phyloP scores from a whole-genome alignment of 371 early-diverging fungal species.

The Sanchytrium tribonematis region DNA sequence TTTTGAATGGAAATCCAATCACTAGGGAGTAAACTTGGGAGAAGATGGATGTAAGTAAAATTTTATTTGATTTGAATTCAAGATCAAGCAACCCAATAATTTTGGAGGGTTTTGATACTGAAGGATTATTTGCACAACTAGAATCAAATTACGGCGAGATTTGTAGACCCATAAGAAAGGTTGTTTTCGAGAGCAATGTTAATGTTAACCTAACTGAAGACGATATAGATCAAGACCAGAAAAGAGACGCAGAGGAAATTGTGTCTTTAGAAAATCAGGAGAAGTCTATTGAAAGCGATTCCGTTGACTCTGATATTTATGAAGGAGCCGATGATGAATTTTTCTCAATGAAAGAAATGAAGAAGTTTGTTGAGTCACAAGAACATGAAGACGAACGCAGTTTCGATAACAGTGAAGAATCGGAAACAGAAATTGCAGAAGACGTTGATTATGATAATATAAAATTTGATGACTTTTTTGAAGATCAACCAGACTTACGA shows the following conservation, averaged over 20 bases:
- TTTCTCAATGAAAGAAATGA: conserved; percentile 1
- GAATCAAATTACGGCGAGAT: neutral
- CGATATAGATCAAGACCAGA: neutral
- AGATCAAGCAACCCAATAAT: neutral
- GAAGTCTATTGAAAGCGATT: neutral
- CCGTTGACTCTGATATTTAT: neutral
- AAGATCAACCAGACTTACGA: neutral
- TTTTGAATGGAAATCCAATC: neutral
- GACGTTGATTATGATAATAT: neutral
- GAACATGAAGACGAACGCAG: neutral
- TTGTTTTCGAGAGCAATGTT: neutral
- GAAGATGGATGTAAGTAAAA: neutral
- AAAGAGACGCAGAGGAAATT: neutral
- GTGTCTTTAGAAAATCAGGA: neutral
- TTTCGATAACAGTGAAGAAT: neutral
- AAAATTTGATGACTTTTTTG: neutral
- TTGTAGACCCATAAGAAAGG: neutral
- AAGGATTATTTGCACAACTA: neutral
- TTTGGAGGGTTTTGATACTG: neutral
- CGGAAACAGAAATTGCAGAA: neutral
- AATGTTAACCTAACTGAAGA: neutral
- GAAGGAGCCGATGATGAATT: neutral
- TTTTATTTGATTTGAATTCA: neutral
- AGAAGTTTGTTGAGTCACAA: neutral
- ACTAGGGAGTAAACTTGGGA: neutral